Conservation (phyloP, 2,329 filamentous ascomycete genomes). For the Amphichorda felina region DNA sequence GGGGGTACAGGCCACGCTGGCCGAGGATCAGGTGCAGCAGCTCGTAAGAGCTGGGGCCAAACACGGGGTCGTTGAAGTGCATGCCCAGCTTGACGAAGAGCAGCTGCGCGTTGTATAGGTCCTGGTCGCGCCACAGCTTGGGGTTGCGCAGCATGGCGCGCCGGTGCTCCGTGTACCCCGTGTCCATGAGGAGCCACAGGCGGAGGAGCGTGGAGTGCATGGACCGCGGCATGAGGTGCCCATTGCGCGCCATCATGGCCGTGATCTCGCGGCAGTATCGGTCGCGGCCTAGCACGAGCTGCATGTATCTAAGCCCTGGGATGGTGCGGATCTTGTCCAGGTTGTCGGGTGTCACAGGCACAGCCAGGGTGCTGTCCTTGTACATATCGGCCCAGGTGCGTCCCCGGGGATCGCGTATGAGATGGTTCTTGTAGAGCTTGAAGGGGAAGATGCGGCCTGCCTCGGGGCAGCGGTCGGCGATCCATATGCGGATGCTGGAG, state of each 20-base stretch:
- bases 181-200: constrained; percentile 64
- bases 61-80: constrained; percentile 52
- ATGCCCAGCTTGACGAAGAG: constrained; percentile 65
- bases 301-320: constrained; percentile 55
- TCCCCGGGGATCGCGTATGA: constrained; percentile 46
- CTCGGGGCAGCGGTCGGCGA: constrained; percentile 38
- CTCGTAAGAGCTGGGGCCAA: constrained; percentile 34
- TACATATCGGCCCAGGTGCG: constrained; percentile 21
- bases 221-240: constrained; percentile 39
- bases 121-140: constrained; percentile 41
- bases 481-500: constrained; percentile 44
- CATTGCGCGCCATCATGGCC: constrained; percentile 43
- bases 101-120: constrained; percentile 49
- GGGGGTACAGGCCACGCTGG: constrained; percentile 39
- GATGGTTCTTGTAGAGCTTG: constrained; percentile 42
- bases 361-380: constrained; percentile 2
- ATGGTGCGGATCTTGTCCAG: constrained; percentile 29
- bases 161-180: constrained; percentile 44
- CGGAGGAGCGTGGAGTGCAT: constrained; percentile 43
- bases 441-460: constrained; percentile 48
- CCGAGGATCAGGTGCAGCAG: constrained; percentile 48
- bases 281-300: constrained; percentile 51
- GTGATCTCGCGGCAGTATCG: constrained; percentile 48
- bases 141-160: constrained; percentile 38
- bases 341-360: constrained; percentile 2